Conservation (phyloP, 73 alveolate genomes). For the Halteria grandinella region DNA sequence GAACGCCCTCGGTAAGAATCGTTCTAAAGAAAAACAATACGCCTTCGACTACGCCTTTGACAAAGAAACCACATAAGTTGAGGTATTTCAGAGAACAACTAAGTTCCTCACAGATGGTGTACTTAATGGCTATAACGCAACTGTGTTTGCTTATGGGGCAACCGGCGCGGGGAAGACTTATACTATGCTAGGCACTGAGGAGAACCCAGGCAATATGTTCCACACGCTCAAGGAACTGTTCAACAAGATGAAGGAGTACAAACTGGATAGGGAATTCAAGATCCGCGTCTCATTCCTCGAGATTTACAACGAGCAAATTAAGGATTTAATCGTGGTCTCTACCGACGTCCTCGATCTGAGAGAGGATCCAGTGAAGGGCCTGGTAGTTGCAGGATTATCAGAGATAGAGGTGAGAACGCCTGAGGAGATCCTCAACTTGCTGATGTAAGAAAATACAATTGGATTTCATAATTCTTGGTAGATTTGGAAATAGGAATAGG, state of each 20-base stretch:
- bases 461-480: background rate
- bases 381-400: constrained; percentile 88
- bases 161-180: constrained; percentile 99
- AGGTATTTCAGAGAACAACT: constrained; percentile 91
- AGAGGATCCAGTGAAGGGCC: constrained; percentile 95
- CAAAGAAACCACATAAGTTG: constrained; percentile 82
- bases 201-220: constrained; percentile 95
- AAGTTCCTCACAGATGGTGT: constrained; percentile 94
- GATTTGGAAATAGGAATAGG: constrained; percentile 84
- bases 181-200: constrained; percentile 92
- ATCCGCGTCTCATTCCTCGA: constrained; percentile 84
- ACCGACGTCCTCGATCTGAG: constrained; percentile 90
- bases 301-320: constrained; percentile 87
- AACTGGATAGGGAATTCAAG: constrained; percentile 63
- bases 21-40: constrained; percentile 93
- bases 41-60: constrained; percentile 98
- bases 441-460: constrained; percentile 16
- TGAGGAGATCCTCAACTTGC: constrained; percentile 75
- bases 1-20: constrained; percentile 83
- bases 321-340: constrained; percentile 64
- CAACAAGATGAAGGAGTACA: constrained; percentile 65
- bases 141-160: constrained; percentile 99
- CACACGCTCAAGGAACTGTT: constrained; percentile 86
- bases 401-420: constrained; percentile 85
- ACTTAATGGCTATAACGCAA: constrained; percentile 95